phyloP scores from a whole-genome alignment of 164 flowering plant species.

The Platanus orientalis region DNA sequence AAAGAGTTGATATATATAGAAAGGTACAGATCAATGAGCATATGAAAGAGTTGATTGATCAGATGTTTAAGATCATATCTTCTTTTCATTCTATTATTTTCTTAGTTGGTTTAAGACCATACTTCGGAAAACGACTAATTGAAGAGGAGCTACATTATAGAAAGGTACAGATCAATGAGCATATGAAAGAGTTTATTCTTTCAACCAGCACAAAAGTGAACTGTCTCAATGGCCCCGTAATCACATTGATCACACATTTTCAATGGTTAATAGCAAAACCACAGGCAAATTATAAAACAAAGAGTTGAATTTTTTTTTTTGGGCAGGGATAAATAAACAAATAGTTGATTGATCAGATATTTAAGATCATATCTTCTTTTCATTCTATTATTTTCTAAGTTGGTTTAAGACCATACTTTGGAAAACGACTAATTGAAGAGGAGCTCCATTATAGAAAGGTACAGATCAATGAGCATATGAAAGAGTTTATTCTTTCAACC shows the following conservation, averaged over 20 bases:
- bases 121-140: background rate
- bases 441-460: too few relatives aligned
- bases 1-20: too few relatives aligned
- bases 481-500: background rate
- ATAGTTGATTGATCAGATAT: background rate
- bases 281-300: background rate
- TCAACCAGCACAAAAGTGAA: too few relatives aligned
- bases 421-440: background rate
- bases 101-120: background rate
- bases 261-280: background rate
- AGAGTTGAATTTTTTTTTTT: too few relatives aligned
- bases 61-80: background rate
- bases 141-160: background rate
- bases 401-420: background rate
- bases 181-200: background rate
- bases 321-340: background rate
- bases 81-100: background rate
- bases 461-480: background rate
- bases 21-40: too few relatives aligned
- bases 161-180: background rate
- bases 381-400: background rate
- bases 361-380: background rate
- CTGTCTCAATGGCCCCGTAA: too few relatives aligned
- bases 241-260: background rate
- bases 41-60: background rate